Conservation (phyloP, 1,284 basidiomycete genomes). For the Sanguinoderma infundibulare region DNA sequence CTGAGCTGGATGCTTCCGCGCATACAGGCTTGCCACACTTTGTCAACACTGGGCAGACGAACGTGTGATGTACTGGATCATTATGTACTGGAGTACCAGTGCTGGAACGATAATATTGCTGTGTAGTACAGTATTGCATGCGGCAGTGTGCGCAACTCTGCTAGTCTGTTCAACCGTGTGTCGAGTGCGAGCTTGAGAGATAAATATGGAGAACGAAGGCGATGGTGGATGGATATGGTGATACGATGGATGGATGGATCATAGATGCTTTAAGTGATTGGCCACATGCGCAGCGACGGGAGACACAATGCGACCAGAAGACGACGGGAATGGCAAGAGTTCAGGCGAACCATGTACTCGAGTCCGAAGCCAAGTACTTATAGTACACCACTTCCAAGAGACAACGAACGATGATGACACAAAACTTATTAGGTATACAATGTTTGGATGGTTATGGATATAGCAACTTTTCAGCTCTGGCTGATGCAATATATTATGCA, state of each 20-base stretch:
- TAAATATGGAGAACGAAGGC: background rate
- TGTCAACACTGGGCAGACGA: background rate
- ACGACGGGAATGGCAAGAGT: background rate
- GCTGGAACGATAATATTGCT: background rate
- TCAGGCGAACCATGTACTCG: conserved; percentile 5
- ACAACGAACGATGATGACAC: background rate
- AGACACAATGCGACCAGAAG: background rate
- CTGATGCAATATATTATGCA: background rate
- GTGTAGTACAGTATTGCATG: conserved; percentile 4
- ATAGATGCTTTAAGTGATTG: background rate
- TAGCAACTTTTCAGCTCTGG: conserved; percentile 27
- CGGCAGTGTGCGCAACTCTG: conserved; percentile 1
- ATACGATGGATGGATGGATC: background rate
- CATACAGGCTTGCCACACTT: background rate
- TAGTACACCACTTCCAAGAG: conserved; percentile 13
- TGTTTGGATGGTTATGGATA: conserved; percentile 26
- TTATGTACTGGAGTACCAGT: background rate
- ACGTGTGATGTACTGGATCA: background rate
- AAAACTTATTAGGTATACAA: conserved; percentile 22
- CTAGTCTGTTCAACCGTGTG: conserved; percentile 8
- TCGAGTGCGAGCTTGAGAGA: background rate
- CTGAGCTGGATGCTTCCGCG: background rate
- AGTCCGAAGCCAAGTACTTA: conserved; percentile 2
- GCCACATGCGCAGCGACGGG: background rate
- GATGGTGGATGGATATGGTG: background rate